Base-by-base conservation (phyloP, 208 protist genomes). In the Sergeia podlipaevii region DNA sequence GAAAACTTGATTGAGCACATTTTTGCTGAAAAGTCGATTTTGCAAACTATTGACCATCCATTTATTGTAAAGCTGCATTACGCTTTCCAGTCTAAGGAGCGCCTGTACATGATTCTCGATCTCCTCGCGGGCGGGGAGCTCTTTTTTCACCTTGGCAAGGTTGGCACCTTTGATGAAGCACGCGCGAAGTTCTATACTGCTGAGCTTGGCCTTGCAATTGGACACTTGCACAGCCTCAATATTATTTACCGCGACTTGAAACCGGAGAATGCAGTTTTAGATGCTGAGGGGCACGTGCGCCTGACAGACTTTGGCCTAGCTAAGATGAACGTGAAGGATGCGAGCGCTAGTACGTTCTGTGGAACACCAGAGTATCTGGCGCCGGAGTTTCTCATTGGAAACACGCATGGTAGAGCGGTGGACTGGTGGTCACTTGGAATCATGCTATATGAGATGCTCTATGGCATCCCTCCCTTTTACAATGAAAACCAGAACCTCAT, bases 341-440 rank as follows among this genome's bases (percentile, higher is more conserved):
- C 76, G 3, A 85, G 70, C 55, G 76, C 81, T 24, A 69, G 80
- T 50, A 97, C 89, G 23, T 93, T 93, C 64, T 96, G 89, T 39
- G 92, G 92, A 17, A 96, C 89, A 10, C 77, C 91, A 36, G 82
- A 94, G 61, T 96, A 95, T 70, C 70, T 95, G 24, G 87, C 97
- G 11, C 93, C 96, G 4, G 95, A 98, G 78, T 80, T 98, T 55
- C 65, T 99, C 13, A 62, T 85, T 42, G 85, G 86, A 20, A 67
- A 81, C 15, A 78, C 82, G 1, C 85, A 99, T 62, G 95, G 95
- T 41, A 91, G 90, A 48, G 90, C 92, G 15, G 95, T 98, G 18
- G 97, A 99, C 69, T 98, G 96, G 96, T 99, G 97, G 97, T 91
- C 88, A 13, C 77, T 98, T n/a, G 97, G 97, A 21, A 93, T 97